Base-by-base conservation (phyloP, 2,329 filamentous ascomycete genomes). In the Penicillium polonicum region DNA sequence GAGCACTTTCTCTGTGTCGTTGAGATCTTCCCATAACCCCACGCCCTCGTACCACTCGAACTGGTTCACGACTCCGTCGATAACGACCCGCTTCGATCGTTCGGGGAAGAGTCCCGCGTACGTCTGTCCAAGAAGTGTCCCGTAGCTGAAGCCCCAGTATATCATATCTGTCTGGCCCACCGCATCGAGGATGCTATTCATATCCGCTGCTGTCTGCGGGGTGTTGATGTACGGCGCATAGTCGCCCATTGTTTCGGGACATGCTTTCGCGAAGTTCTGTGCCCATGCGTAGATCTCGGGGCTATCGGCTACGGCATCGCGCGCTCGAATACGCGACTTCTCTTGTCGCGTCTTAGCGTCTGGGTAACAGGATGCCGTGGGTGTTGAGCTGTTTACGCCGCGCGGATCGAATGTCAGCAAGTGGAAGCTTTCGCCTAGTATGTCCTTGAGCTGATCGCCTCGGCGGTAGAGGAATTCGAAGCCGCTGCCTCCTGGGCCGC, bases 191-290 rank as follows among this genome's bases (percentile, higher is more conserved):
- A 82, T 81, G 13, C 69, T 76, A 60, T 81, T 80, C 79, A 82
- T 82, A 58, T 83, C 80, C 33, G 80, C 78, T 10, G 79, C 80
- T 0, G 78, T 79, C 63, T 82, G 79, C 0, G 79, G 79, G 0
- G 80, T 82, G 55, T 82, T 81, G 57, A 81, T 68, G 58, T 81
- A 80, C 8, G 60, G 61, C 3, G 74, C 77, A 58, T 80, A 67
- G 48, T 79, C 77, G 0, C 78, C 79, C 72, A 77, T 78, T 1
- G 68, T 79, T 12, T 82, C 79, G 5, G 64, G 59, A 48, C 80
- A 82, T 0, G 77, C 74, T 12, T 66, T 69, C 4, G 72, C 79
- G 48, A 70, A 75, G 55, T 78, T 80, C 21, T 72, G 64, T 1
- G 78, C 68, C 75, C 75, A 79, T 0, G 77, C 74, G 43, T 71